Evolutionary conservation across 1,139 yeast species (phyloP).

Genomic region (Candida sp.): DNA sequence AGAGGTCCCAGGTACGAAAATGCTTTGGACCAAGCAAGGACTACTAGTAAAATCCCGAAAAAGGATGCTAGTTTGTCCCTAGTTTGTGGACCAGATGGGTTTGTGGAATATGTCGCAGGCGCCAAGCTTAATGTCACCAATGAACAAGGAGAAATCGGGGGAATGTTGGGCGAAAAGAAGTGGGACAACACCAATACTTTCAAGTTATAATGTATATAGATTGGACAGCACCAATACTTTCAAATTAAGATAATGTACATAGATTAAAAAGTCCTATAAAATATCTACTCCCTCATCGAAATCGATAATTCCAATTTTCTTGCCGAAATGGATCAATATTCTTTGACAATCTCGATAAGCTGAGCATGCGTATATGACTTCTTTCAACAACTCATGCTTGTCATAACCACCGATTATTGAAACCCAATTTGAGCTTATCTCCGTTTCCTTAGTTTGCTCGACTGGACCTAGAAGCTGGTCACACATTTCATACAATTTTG

Average conservation of each 20-base stretch:
- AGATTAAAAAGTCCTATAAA: neutral
- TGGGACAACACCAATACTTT: constrained; percentile 68
- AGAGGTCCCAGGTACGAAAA: constrained; percentile 25
- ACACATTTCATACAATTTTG: constrained; percentile 68
- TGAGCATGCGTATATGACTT: constrained; percentile 70
- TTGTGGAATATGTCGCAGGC: constrained; percentile 71
- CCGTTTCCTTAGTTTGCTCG: constrained; percentile 15
- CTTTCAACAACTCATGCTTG: constrained; percentile 62
- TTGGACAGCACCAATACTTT: constrained; percentile 2
- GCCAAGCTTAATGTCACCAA: constrained; percentile 46
- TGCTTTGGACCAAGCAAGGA: constrained; percentile 56
- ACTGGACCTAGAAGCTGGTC: constrained; percentile 59
- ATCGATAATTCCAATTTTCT: constrained; percentile 44
- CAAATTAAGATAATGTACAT: constrained; percentile 1
- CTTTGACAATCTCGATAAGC: constrained; percentile 81
- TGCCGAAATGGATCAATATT: constrained; percentile 58
- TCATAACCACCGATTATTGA: constrained; percentile 52
- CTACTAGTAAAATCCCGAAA: constrained; percentile 23
- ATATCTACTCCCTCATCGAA: neutral
- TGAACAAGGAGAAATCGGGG: constrained; percentile 62
- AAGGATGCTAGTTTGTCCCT: constrained; percentile 50
- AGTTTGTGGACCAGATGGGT: constrained; percentile 94
- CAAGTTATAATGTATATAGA: constrained; percentile 35
- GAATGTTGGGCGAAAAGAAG: constrained; percentile 60
- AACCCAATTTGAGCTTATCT: constrained; percentile 42